These are phyloP conservation scores for Clausena lansium DNA, from an alignment of 345 rosid genomes.

Conservation along the genomic window DNA sequence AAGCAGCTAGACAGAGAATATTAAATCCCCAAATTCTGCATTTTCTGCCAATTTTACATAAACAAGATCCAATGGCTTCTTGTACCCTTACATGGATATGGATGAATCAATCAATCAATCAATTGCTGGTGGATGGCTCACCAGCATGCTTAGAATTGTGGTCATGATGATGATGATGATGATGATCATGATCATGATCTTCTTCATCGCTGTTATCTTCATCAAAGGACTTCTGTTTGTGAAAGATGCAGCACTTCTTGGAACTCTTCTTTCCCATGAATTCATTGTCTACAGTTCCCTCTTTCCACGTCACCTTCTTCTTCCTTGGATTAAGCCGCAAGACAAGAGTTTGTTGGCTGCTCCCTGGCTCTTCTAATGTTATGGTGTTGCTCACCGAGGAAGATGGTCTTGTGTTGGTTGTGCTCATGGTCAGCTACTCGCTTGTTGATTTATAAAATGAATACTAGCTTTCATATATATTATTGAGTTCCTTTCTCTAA, in stretches of 20 bases:
- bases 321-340: slow-evolving; percentile 65
- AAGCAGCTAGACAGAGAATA: not conserved
- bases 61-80: not conserved
- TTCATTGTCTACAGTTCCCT: slow-evolving; percentile 94
- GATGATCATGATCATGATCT: slow-evolving; percentile 30
- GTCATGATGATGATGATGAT: slow-evolving; percentile 8
- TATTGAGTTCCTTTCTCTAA: not conserved
- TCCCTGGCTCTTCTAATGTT: slow-evolving; percentile 36
- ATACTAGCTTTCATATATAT: not conserved
- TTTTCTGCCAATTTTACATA: not conserved
- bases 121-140: slow-evolving; percentile 11
- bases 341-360: slow-evolving; percentile 46
- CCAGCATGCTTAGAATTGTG: slow-evolving; percentile 22
- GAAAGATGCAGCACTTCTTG: slow-evolving; percentile 96
- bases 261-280: slow-evolving; percentile 96
- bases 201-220: slow-evolving; percentile 90
- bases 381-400: slow-evolving; percentile 48
- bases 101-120: not conserved
- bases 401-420: slow-evolving; percentile 29
- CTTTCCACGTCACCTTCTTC: slow-evolving; percentile 96
- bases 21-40: not conserved
- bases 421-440: slow-evolving; percentile 21
- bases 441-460: not conserved
- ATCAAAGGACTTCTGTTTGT: slow-evolving; percentile 86
- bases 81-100: not conserved